Evolutionary conservation across 2,329 filamentous ascomycete species (phyloP).

Genomic region (Trichophyton benhamiae): DNA sequence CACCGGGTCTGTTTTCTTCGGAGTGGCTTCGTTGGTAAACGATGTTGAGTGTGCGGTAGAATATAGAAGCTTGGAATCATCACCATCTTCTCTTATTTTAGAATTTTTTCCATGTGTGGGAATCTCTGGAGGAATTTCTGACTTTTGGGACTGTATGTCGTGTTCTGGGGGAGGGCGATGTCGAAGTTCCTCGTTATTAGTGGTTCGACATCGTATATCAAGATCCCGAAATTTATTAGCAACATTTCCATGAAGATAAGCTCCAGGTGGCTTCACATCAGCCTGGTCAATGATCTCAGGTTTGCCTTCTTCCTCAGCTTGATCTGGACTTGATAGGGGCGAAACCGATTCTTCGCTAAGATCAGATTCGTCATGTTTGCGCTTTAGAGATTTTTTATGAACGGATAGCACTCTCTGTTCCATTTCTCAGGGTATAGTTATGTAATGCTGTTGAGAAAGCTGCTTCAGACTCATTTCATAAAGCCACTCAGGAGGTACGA

Average conservation of each 20-base stretch:
- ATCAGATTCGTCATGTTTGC: constrained; percentile 25
- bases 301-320: not conserved
- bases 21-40: not conserved
- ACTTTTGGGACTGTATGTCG: not conserved
- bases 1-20: not conserved
- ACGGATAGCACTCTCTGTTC: constrained; percentile 19
- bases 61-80: not conserved
- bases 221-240: constrained; percentile 30
- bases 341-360: constrained; percentile 24
- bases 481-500: not conserved
- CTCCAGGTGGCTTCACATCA: constrained; percentile 12
- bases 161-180: too few relatives aligned
- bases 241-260: constrained; percentile 26
- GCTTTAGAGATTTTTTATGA: constrained; percentile 23
- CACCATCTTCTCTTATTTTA: not conserved
- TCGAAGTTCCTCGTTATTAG: not conserved
- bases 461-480: not conserved
- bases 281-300: constrained; percentile 15
- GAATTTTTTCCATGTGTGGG: not conserved
- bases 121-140: not conserved
- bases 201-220: constrained; percentile 20
- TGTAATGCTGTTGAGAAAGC: not conserved
- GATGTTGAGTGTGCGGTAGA: not conserved
- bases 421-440: not conserved
- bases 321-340: constrained; percentile 6